Evolutionary conservation across 2,329 filamentous ascomycete species (phyloP), one percentile per base, ranked within the genome.

Genomic region (Aureobasidium sp.): DNA sequence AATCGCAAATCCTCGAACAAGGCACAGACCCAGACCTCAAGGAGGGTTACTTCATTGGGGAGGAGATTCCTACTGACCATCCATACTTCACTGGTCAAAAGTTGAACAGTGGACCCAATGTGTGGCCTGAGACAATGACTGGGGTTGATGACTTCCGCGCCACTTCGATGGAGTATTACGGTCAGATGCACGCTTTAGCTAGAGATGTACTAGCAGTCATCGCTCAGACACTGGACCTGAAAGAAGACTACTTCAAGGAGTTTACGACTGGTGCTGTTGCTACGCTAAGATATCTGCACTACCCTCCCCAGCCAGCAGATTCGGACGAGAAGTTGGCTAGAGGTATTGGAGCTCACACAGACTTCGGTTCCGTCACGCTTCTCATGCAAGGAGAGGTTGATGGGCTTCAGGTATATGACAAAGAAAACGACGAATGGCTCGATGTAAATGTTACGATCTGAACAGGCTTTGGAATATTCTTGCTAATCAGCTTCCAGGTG

Each of bases 271-370:
- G 64, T 8, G 66, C 70, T 0, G 66, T 73, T 14, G 71, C 71
- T 0, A 71, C 67, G 10, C 69, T 74, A 63, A 63, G 71, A 8
- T 62, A 35, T 25, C 19, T 49, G 17, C 71, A 73, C 54, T 74
- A 74, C 57, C 71, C 70, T 0, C 63, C 66, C 0, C 68, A 71
- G 47, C 67, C 68, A 1, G 63, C 66, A 1, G 66, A 71, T 22
- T 61, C 61, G 16, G 68, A 71, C 10, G 59, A 63, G 40, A 41
- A 41, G 24, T 54, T 70, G 24, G 68, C 65, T 14, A 60, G 70
- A 1, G 71, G 71, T 0, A 70, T 73, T 21, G 70, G 71, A 1
- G 71, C 71, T 1, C 71, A 74, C 50, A 72, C 68, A 0, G 71
- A 74, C 40, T 74, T 73, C 40, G 71, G 70, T 3, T 66, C 64